These are phyloP conservation scores for Claviceps sp. DNA, from an alignment of 2,329 filamentous ascomycete species.

Conservation along the genomic window DNA sequence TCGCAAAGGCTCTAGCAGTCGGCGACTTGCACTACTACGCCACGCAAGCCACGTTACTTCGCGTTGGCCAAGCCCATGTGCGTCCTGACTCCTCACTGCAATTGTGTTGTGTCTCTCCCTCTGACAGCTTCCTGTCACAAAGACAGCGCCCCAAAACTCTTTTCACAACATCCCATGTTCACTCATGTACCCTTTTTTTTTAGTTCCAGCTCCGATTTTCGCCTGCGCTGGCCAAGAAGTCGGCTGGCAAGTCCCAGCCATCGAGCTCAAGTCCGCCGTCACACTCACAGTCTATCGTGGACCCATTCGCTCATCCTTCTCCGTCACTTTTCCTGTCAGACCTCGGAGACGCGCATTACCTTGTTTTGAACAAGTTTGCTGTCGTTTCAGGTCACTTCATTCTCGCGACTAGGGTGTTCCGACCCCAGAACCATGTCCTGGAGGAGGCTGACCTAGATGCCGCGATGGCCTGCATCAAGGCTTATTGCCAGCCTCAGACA, in stretches of 20 bases:
- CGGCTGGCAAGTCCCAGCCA: too few species aligned
- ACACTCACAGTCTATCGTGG: conserved; percentile 20
- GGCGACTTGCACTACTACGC: conserved; percentile 41
- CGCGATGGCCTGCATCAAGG: conserved; percentile 46
- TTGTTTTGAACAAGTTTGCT: conserved; percentile 66
- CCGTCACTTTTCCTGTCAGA: conserved; percentile 37
- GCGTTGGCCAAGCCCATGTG: conserved; percentile 30
- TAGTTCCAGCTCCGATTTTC: conserved; percentile 65
- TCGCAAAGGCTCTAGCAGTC: conserved; percentile 31
- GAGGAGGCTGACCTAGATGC: conserved; percentile 46
- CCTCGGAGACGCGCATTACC: conserved; percentile 41
- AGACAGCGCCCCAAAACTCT: too few species aligned
- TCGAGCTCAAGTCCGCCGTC: conserved; percentile 38
- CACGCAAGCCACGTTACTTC: conserved; percentile 37
- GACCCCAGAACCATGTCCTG: conserved; percentile 50
- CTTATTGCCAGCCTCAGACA: conserved; percentile 25
- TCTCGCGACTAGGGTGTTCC: conserved; percentile 49
- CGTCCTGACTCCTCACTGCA: conserved; percentile 10
- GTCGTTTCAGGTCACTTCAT: conserved; percentile 60
- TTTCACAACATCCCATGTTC: neutral
- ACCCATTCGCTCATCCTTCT: conserved; percentile 53
- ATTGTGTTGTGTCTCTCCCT: too few species aligned
- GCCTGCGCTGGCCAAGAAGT: conserved; percentile 43
- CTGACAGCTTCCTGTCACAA: too few species aligned
- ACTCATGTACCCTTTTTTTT: neutral